Conservation (phyloP, 2,329 filamentous ascomycete species). For the Fusarium sp. region DNA sequence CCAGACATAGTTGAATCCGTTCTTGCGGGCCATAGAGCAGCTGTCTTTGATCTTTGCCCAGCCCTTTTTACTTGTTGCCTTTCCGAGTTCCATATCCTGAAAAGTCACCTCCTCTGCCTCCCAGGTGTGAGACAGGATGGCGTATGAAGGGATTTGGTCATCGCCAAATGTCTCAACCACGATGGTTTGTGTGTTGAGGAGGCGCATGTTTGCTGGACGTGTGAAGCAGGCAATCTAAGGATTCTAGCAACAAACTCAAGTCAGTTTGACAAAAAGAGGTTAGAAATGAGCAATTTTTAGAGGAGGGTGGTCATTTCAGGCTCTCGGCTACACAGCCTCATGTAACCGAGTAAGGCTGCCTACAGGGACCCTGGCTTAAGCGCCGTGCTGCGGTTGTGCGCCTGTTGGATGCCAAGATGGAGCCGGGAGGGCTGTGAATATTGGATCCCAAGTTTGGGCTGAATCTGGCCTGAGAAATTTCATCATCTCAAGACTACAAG, state of each 20-base stretch:
- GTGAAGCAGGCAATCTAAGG: background rate
- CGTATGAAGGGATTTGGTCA: slow-evolving; percentile 23
- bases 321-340: background rate
- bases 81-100: slow-evolving; percentile 6
- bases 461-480: background rate
- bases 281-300: background rate
- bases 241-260: background rate
- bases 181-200: slow-evolving; percentile 27
- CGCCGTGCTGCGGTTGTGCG: background rate
- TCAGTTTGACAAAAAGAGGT: background rate
- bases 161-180: slow-evolving; percentile 28
- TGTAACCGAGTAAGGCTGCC: background rate
- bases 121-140: slow-evolving; percentile 39
- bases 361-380: background rate
- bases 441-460: background rate
- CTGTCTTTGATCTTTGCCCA: slow-evolving; percentile 41
- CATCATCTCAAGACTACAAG: background rate
- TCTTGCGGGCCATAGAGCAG: slow-evolving; percentile 24
- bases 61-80: slow-evolving; percentile 23
- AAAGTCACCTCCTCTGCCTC: slow-evolving; percentile 16
- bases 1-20: background rate
- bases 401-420: background rate
- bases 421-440: background rate
- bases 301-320: background rate
- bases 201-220: slow-evolving; percentile 20